Evolutionary conservation across 192 early-diverging fungal genomes (phyloP).

Genomic region (Gryganskiella cystojenkinii): DNA sequence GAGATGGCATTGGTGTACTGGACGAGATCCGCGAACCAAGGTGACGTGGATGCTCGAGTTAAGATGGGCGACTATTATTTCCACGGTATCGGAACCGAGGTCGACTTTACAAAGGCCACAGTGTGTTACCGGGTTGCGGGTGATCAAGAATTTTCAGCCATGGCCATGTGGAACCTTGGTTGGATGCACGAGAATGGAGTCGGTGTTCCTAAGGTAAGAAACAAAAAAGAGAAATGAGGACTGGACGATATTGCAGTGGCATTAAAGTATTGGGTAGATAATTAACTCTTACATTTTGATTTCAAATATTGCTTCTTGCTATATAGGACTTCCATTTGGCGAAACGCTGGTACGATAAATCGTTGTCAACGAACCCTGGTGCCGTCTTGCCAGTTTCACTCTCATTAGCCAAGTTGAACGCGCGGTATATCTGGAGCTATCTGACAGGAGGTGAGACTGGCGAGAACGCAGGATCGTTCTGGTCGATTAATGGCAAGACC

Average conservation of each 20-base stretch:
- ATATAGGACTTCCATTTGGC: conserved; percentile 93
- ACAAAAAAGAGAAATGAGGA: neutral
- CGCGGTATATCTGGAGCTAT: conserved; percentile 75
- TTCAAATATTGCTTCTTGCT: neutral
- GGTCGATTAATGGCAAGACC: conserved; percentile 26
- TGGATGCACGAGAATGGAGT: conserved; percentile 97
- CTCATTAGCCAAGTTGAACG: conserved; percentile 76
- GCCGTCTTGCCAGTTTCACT: conserved; percentile 82
- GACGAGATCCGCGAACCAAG: conserved; percentile 95
- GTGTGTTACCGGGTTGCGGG: conserved; percentile 88
- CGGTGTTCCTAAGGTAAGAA: conserved; percentile 77
- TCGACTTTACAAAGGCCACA: conserved; percentile 79
- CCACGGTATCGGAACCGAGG: conserved; percentile 78
- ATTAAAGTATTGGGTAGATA: neutral
- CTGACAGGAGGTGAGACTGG: conserved; percentile 67
- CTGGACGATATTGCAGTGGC: neutral
- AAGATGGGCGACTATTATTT: conserved; percentile 96
- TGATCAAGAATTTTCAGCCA: conserved; percentile 72
- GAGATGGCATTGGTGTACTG: conserved; percentile 87
- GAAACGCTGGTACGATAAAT: conserved; percentile 91
- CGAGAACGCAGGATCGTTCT: conserved; percentile 15
- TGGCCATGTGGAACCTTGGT: conserved; percentile 97
- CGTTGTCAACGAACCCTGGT: conserved; percentile 81
- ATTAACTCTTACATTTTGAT: conserved; percentile 2
- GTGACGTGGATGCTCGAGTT: conserved; percentile 88